A percentile compares a stretch with the other conserved stretches of the same genome.
Evolutionary conservation across 441 rosid species (phyloP).

Genomic region (Rhodomyrtus psidioides): DNA sequence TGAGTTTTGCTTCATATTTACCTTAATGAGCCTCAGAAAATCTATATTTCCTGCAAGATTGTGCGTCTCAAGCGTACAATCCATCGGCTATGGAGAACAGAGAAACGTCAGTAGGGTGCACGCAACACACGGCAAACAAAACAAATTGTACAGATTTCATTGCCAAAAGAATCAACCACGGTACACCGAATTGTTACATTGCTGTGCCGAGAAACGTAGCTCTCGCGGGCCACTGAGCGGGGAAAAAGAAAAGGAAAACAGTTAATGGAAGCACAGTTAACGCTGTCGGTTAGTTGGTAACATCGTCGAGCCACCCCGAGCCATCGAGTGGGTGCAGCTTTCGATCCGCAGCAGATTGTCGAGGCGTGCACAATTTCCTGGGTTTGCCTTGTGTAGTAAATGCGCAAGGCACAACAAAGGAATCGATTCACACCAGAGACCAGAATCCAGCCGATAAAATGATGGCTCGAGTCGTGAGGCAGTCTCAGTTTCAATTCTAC

Average conservation of each 20-base stretch:
- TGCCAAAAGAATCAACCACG: neutral
- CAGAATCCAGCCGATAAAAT: neutral
- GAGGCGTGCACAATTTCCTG: neutral
- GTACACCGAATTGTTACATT: neutral
- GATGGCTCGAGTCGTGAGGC: neutral
- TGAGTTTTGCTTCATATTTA: too few relatives aligned
- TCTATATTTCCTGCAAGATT: neutral
- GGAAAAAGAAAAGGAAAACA: neutral
- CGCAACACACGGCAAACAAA: neutral
- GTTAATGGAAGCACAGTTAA: neutral
- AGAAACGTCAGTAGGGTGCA: neutral
- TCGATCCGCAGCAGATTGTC: neutral
- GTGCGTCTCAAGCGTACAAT: neutral
- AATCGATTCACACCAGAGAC: neutral
- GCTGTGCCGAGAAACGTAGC: neutral
- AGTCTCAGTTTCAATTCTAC: neutral
- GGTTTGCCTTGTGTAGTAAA: neutral
- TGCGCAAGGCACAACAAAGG: fast-evolving
- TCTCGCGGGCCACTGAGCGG: neutral
- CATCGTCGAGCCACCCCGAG: neutral
- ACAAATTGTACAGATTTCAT: neutral
- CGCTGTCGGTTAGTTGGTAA: neutral
- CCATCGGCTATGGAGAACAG: neutral
- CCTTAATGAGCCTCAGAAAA: too few relatives aligned
- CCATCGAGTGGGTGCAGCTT: neutral